Conservation (phyloP, 2,329 filamentous ascomycete species). For the Chaetomium olivaceum region DNA sequence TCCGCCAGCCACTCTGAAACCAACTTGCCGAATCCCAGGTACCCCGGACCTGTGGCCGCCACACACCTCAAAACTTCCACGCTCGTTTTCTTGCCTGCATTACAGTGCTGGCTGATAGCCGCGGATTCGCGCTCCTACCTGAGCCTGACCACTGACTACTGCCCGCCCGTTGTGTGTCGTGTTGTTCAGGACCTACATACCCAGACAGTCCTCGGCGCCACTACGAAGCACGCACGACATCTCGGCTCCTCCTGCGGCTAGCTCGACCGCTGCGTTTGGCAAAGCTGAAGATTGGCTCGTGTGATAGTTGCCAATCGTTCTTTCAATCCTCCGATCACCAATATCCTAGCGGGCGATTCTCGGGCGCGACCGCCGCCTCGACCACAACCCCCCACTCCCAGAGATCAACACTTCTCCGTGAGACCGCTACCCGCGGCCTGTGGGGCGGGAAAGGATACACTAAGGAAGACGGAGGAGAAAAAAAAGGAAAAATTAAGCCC, state of each 20-base stretch:
- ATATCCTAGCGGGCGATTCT: constrained; percentile 23
- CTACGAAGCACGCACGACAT: constrained; percentile 24
- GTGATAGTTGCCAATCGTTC: constrained; percentile 30
- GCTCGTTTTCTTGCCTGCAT: constrained; percentile 29
- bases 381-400: constrained; percentile 20
- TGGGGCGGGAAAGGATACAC: constrained; percentile 20
- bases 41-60: constrained; percentile 26
- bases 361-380: constrained; percentile 20
- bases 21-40: constrained; percentile 28
- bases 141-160: constrained; percentile 10
- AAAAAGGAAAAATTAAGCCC: constrained; percentile 7
- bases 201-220: constrained; percentile 27
- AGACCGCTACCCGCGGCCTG: constrained; percentile 19
- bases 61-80: constrained; percentile 22
- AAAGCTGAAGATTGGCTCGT: constrained; percentile 19
- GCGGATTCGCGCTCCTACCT: constrained; percentile 16
- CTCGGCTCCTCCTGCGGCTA: constrained; percentile 17
- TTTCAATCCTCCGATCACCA: constrained; percentile 30
- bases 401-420: constrained; percentile 17
- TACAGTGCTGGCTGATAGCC: constrained; percentile 16
- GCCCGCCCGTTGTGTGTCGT: constrained; percentile 4
- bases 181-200: constrained; percentile 16
- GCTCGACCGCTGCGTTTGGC: constrained; percentile 23
- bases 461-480: constrained; percentile 19
- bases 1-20: constrained; percentile 30